A percentile compares a stretch with the other conserved stretches of the same genome.
Evolutionary conservation across 352 stramenopile genomes (phyloP).

Genomic region (Phytophthora cactorum): DNA sequence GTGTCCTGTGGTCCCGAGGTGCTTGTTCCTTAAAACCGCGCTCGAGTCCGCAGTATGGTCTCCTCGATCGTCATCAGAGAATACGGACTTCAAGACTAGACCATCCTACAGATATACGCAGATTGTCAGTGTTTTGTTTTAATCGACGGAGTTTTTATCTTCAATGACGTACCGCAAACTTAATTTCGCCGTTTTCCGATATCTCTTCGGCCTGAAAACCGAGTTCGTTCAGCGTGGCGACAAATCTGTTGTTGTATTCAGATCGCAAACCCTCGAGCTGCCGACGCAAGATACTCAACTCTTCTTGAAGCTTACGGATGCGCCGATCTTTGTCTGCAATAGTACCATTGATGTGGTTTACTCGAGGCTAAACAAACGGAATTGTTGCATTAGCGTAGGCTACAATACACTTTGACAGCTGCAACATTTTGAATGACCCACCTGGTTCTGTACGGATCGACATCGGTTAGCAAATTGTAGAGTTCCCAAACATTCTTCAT

Average conservation of each 20-base stretch:
- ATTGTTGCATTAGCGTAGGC: constrained; percentile 3
- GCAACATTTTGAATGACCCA: constrained; percentile 10
- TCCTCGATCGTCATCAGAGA: constrained; percentile 40
- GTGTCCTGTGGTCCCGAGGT: constrained; percentile 9
- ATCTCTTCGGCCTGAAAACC: constrained; percentile 85
- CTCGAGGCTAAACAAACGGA: constrained; percentile 46
- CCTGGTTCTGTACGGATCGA: constrained; percentile 90
- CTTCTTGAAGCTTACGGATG: constrained; percentile 85
- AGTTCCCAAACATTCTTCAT: constrained; percentile 91
- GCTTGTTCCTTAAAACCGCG: constrained; percentile 15
- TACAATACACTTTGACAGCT: background rate
- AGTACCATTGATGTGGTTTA: constrained; percentile 88
- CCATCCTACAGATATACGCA: constrained; percentile 52
- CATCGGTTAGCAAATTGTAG: constrained; percentile 93
- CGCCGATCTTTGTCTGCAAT: constrained; percentile 86
- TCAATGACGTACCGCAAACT: constrained; percentile 61
- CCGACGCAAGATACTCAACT: constrained; percentile 59
- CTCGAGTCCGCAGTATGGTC: constrained; percentile 1
- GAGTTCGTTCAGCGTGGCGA: constrained; percentile 72
- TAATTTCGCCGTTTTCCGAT: constrained; percentile 79
- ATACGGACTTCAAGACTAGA: constrained; percentile 68
- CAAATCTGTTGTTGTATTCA: constrained; percentile 84
- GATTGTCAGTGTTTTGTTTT: background rate
- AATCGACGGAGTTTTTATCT: background rate
- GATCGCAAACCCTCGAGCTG: constrained; percentile 69